phyloP scores from a whole-genome alignment of 805 yeast species.

The Dipodascus geniculatus region DNA sequence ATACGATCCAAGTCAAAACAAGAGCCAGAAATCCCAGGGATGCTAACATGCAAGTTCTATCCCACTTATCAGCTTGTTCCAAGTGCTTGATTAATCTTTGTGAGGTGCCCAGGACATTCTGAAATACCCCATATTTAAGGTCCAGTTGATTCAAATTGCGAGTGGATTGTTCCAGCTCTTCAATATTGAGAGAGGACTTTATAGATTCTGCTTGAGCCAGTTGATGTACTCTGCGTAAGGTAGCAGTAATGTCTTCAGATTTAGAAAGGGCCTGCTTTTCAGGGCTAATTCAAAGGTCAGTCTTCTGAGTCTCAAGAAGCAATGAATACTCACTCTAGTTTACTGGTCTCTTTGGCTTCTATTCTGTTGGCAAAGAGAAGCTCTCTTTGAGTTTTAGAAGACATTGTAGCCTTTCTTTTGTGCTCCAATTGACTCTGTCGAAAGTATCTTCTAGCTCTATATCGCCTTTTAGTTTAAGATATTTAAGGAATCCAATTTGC shows the following conservation, averaged over 20 bases:
- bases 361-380: constrained; percentile 10
- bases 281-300: constrained; percentile 5
- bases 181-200: constrained; percentile 26
- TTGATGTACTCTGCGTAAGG: constrained; percentile 17
- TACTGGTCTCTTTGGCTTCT: not conserved
- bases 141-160: constrained; percentile 23
- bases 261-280: constrained; percentile 16
- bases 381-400: constrained; percentile 13
- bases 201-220: constrained; percentile 30
- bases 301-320: too few relatives aligned
- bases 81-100: constrained; percentile 25
- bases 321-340: constrained; percentile 1
- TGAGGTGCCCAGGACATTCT: constrained; percentile 26
- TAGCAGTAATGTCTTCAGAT: constrained; percentile 17
- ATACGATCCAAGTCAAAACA: constrained; percentile 27
- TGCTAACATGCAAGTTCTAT: constrained; percentile 26
- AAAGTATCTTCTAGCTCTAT: constrained; percentile 9
- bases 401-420: constrained; percentile 12
- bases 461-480: too few relatives aligned
- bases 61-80: constrained; percentile 31
- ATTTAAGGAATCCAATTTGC: too few relatives aligned
- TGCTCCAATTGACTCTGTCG: constrained; percentile 16
- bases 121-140: constrained; percentile 27
- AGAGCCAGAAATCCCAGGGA: constrained; percentile 27
- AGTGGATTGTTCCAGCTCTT: constrained; percentile 28